Conservation (phyloP, 371 early-diverging fungal genomes). For the Mortierella sp. region DNA sequence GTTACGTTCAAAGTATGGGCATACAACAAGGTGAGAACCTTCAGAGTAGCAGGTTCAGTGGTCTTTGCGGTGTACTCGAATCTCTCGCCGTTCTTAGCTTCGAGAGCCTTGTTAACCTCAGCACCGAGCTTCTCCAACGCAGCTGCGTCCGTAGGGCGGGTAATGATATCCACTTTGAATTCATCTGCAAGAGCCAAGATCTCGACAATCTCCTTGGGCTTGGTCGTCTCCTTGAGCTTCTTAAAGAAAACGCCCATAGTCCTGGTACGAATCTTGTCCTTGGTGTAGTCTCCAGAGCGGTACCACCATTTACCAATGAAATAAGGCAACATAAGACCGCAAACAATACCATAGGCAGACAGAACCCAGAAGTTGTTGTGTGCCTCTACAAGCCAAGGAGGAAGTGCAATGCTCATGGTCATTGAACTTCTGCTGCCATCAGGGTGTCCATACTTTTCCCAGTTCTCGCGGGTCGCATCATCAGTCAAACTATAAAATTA, state of each 20-base stretch:
- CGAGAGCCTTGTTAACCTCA: conserved; percentile 70
- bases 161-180: conserved; percentile 72
- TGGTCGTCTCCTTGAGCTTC: conserved; percentile 84
- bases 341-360: conserved; percentile 84
- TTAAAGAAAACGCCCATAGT: conserved; percentile 94
- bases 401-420: conserved; percentile 95
- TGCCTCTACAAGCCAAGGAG: conserved; percentile 89
- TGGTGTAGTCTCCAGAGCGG: conserved; percentile 86
- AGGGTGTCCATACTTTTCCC: conserved; percentile 96
- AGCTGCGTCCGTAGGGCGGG: conserved; percentile 67
- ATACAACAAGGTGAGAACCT: conserved; percentile 84
- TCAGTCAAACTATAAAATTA: conserved; percentile 83
- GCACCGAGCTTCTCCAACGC: conserved; percentile 63
- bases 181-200: conserved; percentile 79
- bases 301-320: conserved; percentile 96
- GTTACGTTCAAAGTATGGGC: conserved; percentile 88
- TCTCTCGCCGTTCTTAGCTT: conserved; percentile 69
- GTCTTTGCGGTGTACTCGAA: conserved; percentile 64
- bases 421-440: conserved; percentile 87
- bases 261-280: conserved; percentile 87
- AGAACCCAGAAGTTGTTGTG: conserved; percentile 82
- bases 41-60: conserved; percentile 67
- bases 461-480: conserved; percentile 89
- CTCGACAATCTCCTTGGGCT: conserved; percentile 64
- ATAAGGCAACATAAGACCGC: conserved; percentile 91